These are phyloP conservation scores for Heliamphora pulchella DNA, from an alignment of 179 eudicot genomes.

Conservation along the genomic window DNA sequence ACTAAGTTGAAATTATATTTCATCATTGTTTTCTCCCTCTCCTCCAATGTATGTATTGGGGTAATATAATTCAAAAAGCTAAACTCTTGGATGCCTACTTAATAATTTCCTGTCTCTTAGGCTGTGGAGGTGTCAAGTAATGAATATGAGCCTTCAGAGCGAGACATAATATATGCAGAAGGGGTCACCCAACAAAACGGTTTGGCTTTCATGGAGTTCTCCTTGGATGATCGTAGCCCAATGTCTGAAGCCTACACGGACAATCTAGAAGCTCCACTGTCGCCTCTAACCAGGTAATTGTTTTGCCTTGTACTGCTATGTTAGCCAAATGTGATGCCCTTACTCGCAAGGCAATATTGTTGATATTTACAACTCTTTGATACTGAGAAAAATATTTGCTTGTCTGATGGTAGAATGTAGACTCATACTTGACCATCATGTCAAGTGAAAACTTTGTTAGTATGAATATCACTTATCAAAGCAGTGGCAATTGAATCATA, in stretches of 20 bases:
- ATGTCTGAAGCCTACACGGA: slow-evolving; percentile 81
- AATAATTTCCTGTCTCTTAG: slow-evolving; percentile 29
- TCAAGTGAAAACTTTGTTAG: not conserved
- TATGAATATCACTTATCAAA: not conserved
- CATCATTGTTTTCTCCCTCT: not conserved
- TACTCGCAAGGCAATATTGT: not conserved
- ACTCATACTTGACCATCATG: not conserved
- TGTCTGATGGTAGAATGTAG: not conserved
- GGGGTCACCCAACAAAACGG: slow-evolving; percentile 93
- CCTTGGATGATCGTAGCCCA: slow-evolving; percentile 87
- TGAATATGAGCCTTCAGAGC: slow-evolving; percentile 87
- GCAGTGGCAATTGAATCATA: not conserved
- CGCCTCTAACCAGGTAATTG: slow-evolving; percentile 61
- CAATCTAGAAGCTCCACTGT: slow-evolving; percentile 52
- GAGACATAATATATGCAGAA: slow-evolving; percentile 85
- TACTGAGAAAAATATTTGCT: not conserved
- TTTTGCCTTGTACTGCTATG: not conserved
- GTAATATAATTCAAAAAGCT: not conserved
- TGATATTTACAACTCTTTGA: not conserved
- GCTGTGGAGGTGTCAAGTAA: slow-evolving; percentile 94
- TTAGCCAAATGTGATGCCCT: not conserved
- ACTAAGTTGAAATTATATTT: not conserved
- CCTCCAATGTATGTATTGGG: not conserved
- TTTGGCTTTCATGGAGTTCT: slow-evolving; percentile 88
- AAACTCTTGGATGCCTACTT: not conserved